Evolutionary conservation across 768 basidiomycete species (phyloP), one percentile per base, ranked within the genome.

Genomic region (Sutorius australiensis): DNA sequence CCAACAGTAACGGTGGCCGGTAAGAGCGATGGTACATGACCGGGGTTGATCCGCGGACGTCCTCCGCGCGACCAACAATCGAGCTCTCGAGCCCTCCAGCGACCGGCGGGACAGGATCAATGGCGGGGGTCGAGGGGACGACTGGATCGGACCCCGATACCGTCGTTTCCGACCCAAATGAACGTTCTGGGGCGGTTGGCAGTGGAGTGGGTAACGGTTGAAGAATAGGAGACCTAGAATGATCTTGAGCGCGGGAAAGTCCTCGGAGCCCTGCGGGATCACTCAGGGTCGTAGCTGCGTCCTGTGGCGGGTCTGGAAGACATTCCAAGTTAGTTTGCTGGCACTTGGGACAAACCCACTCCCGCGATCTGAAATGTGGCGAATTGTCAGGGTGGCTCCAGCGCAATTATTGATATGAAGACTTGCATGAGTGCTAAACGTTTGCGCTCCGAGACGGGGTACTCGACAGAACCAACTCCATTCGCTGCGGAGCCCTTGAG

Each of bases 381-480:
- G 37, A 46, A 56, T 49, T 43, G 58, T 51, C 60, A 59, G 54
- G 50, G 48, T 17, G 19, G 31, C 19, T 41, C 21, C 8, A 48
- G 50, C 34, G 52, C 42, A 53, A 48, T n/a, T 28, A 32, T 36
- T 40, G 41, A 62, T 44, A 50, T 60, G 46, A 55, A 54, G 1
- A 75, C 89, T 66, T 67, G 91, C 92, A 89, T 61, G 48, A 73
- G 72, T 17, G 92, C 92, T 27, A 94, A 75, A 50, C 92, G 80
- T 69, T 82, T 90, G 51, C 92, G 80, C 67, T 94, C 92, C 14
- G 75, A 69, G 17, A 77, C 65, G 21, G 89, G 89, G 63, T 84
- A 84, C 58, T 94, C 92, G 46, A 94, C 77, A 14, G 90, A 89
- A n/a, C 92, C 92, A 31, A 94, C 84, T 30, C 92, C 91, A 30